A percentile compares a stretch with the other conserved stretches of the same genome.
These are phyloP conservation scores for Aspergillus campestris DNA, from an alignment of 495 filamentous ascomycete genomes.

Conservation along the genomic window DNA sequence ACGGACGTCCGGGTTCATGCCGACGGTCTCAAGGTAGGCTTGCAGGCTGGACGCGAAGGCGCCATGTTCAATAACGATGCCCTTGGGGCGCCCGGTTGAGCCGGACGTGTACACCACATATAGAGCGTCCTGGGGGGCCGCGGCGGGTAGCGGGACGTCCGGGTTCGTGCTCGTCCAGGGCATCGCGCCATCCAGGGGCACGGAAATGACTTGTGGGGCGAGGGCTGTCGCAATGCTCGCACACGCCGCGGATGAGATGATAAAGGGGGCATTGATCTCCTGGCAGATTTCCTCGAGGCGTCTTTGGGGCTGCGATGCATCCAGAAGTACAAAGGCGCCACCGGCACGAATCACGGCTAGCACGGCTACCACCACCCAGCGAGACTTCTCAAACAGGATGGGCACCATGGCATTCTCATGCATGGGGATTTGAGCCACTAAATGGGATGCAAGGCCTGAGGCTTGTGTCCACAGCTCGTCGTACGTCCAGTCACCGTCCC, in stretches of 20 bases:
- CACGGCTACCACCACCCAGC: slow-evolving; percentile 14
- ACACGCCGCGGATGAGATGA: not conserved
- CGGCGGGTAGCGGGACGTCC: too few relatives aligned
- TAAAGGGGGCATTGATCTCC: not conserved
- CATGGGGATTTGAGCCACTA: not conserved
- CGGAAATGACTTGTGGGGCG: too few relatives aligned
- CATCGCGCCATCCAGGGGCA: too few relatives aligned
- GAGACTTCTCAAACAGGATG: slow-evolving; percentile 20
- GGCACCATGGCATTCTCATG: slow-evolving; percentile 3
- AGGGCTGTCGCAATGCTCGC: not conserved
- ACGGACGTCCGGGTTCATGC: slow-evolving; percentile 3
- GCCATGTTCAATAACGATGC: slow-evolving; percentile 13
- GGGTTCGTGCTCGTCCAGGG: too few relatives aligned
- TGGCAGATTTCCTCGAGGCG: slow-evolving; percentile 2
- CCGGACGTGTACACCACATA: slow-evolving; percentile 25
- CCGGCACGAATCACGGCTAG: slow-evolving; percentile 13
- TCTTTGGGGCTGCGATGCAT: slow-evolving; percentile 4
- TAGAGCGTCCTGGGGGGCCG: not conserved
- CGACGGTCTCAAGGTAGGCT: slow-evolving; percentile 21
- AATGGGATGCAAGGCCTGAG: too few relatives aligned
- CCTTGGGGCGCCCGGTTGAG: slow-evolving; percentile 21
- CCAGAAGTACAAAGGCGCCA: slow-evolving; percentile 8
- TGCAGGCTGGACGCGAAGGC: slow-evolving; percentile 5
- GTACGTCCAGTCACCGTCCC: slow-evolving; percentile 26
- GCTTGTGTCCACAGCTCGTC: slow-evolving; percentile 8